Evolutionary conservation across 495 filamentous ascomycete genomes (phyloP), one percentile per base, ranked within the genome.

Genomic region (Penicillium steckii): DNA sequence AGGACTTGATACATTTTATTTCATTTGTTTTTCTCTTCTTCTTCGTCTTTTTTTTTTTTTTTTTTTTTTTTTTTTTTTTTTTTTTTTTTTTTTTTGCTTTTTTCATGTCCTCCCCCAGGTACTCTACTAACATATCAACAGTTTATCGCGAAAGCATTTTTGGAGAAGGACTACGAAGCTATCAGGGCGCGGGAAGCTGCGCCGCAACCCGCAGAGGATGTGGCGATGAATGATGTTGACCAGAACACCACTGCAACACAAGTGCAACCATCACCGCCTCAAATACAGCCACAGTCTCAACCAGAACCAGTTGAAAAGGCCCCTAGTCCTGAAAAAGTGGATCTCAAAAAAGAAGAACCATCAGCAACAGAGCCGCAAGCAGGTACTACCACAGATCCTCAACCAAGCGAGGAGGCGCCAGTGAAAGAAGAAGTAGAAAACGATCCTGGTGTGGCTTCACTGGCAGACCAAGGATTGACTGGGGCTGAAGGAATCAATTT

Each of bases 101-200:
- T 17, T 38, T 13, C 29, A 47, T 37, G n/a, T 49, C 19, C 44
- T 6, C 23, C n/a, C 21, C 12, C 44, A 21, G 26, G 49, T 40
- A 24, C n/a, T 35, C 26, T 41, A 42, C 62, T 70, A 33, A 73
- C 50, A 3, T 8, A 42, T 6, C 32, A 18, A 47, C 50, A 76
- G 73, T 74, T 75, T 37, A 72, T 77, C 32, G 74, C 74, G 19
- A 76, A 76, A 46, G 68, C 72, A 10, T 76, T 73, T 38, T 51
- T 75, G 17, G 74, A 78, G 61, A 71, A 60, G 50, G 74, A 76
- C 44, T 76, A 76, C 44, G 73, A 75, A 24, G 66, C 59, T 15
- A 60, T 76, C 48, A 66, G 61, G 48, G 69, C 68, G 3, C 68
- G 55, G 24, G 73, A 72, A 44, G 58, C 64, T 25, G 63, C 61